Percentiles rank a stretch among this genome's conserved stretches.
These are phyloP conservation scores for Candida maesae DNA, from an alignment of 805 yeast genomes.

Conservation along the genomic window DNA sequence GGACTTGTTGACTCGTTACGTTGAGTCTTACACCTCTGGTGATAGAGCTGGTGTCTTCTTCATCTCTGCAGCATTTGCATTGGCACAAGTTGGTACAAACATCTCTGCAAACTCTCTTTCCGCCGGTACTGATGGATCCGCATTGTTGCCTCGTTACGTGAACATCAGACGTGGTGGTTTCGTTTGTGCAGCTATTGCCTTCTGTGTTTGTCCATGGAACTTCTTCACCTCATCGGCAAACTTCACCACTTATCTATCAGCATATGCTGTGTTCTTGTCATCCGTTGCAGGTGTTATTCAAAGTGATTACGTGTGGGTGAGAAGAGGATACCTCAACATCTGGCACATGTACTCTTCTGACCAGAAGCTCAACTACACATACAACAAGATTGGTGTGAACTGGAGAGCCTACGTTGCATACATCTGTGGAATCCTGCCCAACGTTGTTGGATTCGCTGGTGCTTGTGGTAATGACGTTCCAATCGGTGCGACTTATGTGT, in stretches of 20 bases:
- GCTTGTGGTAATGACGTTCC: conserved; percentile 76
- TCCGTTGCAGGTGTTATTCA: conserved; percentile 76
- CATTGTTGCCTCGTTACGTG: conserved; percentile 58
- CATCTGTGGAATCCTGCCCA: conserved; percentile 75
- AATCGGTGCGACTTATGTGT: conserved; percentile 70
- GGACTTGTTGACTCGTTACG: conserved; percentile 56
- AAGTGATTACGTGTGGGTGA: conserved; percentile 65
- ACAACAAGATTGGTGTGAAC: conserved; percentile 60
- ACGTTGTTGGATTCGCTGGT: conserved; percentile 85
- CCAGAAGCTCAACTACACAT: conserved; percentile 48
- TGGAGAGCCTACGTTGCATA: conserved; percentile 87
- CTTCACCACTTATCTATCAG: conserved; percentile 77
- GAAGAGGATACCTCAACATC: conserved; percentile 66
- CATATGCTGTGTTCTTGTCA: conserved; percentile 78
- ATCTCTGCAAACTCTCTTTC: conserved; percentile 70
- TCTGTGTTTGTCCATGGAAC: conserved; percentile 82
- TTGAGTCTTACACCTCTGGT: conserved; percentile 51
- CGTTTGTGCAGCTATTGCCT: conserved; percentile 68
- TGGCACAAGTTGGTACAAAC: conserved; percentile 78
- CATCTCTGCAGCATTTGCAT: conserved; percentile 63
- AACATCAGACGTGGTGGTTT: conserved; percentile 80
- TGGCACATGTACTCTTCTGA: conserved; percentile 59
- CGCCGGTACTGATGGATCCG: conserved; percentile 71
- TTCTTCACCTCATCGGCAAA: conserved; percentile 62
- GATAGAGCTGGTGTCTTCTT: conserved; percentile 80